Evolutionary conservation across 306 rosid genomes (phyloP), one percentile per base, ranked within the genome.

Genomic region (Cucurbita maxima): DNA sequence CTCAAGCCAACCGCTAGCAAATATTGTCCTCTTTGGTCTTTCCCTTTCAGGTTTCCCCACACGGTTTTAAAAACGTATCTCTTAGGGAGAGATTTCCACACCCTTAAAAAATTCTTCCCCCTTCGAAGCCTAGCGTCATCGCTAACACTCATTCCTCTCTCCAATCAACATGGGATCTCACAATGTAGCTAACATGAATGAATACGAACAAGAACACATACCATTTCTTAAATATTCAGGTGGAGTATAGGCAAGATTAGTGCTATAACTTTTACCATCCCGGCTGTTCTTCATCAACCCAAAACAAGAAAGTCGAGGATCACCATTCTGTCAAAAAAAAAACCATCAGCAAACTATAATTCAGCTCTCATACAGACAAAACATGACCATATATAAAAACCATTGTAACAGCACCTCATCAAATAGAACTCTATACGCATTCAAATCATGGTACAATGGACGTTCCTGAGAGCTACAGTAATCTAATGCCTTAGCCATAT

Each of bases 181-280:
- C 34, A 30, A 30, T 30, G 34, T 30, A 30, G 34, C 34, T 30
- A 30, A 69, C 14, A 25, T 69, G 8, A 69, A 25, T 5, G 52
- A 55, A 30, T 30, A 30, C 34, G 3, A 30, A 76, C 47, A 74
- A 66, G 53, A 57, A 8, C 77, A 73, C 48, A 30, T 71, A 90
- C 96, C 96, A 75, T 86, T 88, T 79, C 75, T 85, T 72, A 88
- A 81, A 86, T 90, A 90, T 82, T 90, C 96, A 9, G 96, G 96
- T 76, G 96, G 96, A 11, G 91, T 85, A 75, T 90, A 90, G 6
- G 94, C 94, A 75, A 88, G 94, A 82, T 88, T 90, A 68, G 96
- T 90, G 84, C 94, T 86, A 76, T 90, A 90, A 80, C 96, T 88
- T 86, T 88, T 90, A 51, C 96, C 96, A 58, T 88, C 96, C 84